Conservation (phyloP, 257 asterid genomes). For the Petunia secreta region DNA sequence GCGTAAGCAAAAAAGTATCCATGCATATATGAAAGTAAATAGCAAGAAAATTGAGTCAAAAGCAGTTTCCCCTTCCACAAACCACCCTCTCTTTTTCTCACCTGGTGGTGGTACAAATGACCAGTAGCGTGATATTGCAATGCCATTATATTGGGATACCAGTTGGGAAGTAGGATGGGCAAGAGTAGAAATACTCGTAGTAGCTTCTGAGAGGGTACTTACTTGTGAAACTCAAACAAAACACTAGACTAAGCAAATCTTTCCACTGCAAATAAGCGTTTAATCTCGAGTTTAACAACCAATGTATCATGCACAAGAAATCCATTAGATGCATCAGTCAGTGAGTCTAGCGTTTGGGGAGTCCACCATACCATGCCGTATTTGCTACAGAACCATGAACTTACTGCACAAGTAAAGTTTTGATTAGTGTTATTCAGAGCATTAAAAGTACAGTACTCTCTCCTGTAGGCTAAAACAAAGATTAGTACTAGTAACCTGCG, state of each 20-base stretch:
- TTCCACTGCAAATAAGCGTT: not conserved
- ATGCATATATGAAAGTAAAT: no score
- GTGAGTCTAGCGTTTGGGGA: not conserved
- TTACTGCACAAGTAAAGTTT: not conserved
- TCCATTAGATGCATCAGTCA: not conserved
- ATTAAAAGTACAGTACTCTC: not conserved
- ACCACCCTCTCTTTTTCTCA: no score
- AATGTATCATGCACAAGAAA: not conserved
- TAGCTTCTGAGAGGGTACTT: not conserved
- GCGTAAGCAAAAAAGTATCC: no score
- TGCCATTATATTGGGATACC: no score
- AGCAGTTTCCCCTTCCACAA: no score
- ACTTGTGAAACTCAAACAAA: not conserved
- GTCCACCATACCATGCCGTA: not conserved
- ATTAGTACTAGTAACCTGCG: not conserved
- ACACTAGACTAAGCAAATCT: not conserved
- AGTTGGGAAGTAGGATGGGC: no score
- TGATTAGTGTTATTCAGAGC: not conserved
- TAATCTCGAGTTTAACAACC: conserved; percentile 13
- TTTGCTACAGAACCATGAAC: not conserved
- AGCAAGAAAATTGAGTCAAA: no score
- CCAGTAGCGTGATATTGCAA: no score
- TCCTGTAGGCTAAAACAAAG: not conserved
- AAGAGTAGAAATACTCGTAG: no score
- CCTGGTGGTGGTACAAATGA: no score